Conservation (phyloP, 2,329 filamentous ascomycete genomes). For the Ophiostoma australiae region DNA sequence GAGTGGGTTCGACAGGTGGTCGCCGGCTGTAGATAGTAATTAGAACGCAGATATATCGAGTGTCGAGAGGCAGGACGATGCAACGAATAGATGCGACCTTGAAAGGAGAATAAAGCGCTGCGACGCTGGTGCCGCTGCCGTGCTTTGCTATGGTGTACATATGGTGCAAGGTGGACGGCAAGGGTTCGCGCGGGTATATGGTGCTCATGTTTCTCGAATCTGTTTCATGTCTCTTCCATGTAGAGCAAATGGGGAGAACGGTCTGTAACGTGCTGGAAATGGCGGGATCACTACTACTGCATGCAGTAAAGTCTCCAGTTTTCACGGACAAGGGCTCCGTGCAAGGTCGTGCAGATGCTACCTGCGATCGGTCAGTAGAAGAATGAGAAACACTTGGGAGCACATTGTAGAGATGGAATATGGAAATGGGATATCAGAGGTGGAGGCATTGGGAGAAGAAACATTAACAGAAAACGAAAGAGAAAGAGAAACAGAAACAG, state of each 20-base stretch:
- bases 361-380: neutral
- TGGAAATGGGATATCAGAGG: no score
- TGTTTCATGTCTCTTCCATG: conserved; percentile 10
- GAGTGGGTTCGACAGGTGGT: neutral
- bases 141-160: no score
- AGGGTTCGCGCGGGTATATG: conserved; percentile 3
- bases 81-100: neutral
- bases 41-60: no score
- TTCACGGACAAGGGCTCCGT: neutral
- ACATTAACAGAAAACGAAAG: neutral
- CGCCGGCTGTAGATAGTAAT: no score
- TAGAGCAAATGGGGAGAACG: neutral
- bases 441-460: neutral
- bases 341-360: neutral
- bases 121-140: no score
- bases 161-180: neutral
- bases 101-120: no score
- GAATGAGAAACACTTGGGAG: neutral
- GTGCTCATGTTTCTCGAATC: neutral
- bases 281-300: no score
- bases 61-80: neutral
- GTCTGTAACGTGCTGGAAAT: neutral
- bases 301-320: neutral
- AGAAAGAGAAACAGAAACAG: neutral
- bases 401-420: no score